Conservation (phyloP, 257 asterid genomes). For the Plantago elongata region DNA sequence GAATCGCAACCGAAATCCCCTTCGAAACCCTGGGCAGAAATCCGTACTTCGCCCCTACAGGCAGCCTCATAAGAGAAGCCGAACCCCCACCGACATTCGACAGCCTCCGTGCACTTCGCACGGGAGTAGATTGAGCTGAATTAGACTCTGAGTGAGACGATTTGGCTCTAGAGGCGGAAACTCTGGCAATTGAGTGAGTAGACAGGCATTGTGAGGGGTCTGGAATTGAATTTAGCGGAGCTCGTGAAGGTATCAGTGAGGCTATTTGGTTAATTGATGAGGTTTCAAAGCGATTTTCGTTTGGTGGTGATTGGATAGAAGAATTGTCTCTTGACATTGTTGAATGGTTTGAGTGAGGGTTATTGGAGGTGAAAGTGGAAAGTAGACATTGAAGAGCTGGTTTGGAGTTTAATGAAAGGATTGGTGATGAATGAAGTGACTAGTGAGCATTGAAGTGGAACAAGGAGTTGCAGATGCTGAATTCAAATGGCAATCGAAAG, state of each 20-base stretch:
- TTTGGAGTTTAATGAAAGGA: no score
- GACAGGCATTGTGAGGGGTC: slow-evolving; percentile 61
- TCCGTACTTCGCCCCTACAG: slow-evolving; percentile 34
- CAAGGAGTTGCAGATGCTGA: no score
- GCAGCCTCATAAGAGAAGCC: slow-evolving; percentile 28
- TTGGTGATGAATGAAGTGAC: no score
- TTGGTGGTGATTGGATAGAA: slow-evolving; percentile 22
- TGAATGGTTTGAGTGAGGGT: background rate
- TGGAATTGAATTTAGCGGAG: slow-evolving; percentile 66
- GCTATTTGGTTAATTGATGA: slow-evolving; percentile 13
- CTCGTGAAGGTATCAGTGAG: slow-evolving; percentile 28
- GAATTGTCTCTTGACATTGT: slow-evolving; percentile 33
- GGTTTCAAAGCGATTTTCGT: slow-evolving; percentile 34
- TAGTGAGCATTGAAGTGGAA: no score
- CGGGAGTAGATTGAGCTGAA: slow-evolving; percentile 54
- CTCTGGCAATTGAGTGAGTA: slow-evolving; percentile 13
- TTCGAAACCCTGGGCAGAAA: slow-evolving; percentile 34
- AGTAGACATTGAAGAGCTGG: no score
- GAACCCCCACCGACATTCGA: slow-evolving; percentile 25
- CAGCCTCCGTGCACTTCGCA: slow-evolving; percentile 29
- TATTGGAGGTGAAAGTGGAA: no score
- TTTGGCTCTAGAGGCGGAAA: slow-evolving; percentile 33
- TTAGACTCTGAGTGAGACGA: slow-evolving; percentile 36
- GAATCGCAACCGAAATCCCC: slow-evolving; percentile 27
- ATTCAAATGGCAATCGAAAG: no score